Evolutionary conservation across 1,284 basidiomycete genomes (phyloP).

Genomic region (Leccinum variabile): DNA sequence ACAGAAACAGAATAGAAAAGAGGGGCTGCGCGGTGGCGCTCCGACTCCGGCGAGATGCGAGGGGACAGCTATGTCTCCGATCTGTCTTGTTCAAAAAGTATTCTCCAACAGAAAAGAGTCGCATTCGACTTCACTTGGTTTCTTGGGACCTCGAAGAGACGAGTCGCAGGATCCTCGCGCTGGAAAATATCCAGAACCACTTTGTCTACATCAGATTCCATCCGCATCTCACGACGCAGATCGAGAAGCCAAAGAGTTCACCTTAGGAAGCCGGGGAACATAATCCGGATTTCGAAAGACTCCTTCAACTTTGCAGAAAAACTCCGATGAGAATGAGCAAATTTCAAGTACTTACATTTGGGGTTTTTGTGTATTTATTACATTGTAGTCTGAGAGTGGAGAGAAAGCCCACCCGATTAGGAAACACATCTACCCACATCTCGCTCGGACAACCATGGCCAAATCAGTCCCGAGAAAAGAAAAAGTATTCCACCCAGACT

Average conservation of each 20-base stretch:
- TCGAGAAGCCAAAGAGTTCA: neutral
- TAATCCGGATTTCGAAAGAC: neutral
- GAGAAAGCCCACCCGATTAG: neutral
- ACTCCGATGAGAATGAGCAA: neutral
- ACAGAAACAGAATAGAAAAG: neutral
- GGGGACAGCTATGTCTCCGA: neutral
- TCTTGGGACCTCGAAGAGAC: neutral
- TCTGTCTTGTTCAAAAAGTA: neutral
- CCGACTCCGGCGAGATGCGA: neutral
- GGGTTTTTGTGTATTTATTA: neutral
- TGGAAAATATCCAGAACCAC: neutral
- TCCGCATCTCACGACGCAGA: neutral
- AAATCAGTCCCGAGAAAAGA: conserved; percentile 53
- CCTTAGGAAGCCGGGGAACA: neutral
- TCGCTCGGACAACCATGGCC: neutral
- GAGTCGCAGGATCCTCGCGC: neutral
- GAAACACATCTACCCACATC: neutral
- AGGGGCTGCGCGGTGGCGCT: neutral
- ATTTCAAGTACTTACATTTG: neutral
- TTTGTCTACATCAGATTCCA: neutral
- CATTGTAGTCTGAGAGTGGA: neutral
- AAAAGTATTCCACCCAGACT: conserved; percentile 78
- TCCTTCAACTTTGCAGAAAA: neutral
- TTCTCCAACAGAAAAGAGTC: neutral
- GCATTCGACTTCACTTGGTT: neutral